Evolutionary conservation across 2,329 filamentous ascomycete genomes (phyloP).

Genomic region (Rachicladosporium sp.): DNA sequence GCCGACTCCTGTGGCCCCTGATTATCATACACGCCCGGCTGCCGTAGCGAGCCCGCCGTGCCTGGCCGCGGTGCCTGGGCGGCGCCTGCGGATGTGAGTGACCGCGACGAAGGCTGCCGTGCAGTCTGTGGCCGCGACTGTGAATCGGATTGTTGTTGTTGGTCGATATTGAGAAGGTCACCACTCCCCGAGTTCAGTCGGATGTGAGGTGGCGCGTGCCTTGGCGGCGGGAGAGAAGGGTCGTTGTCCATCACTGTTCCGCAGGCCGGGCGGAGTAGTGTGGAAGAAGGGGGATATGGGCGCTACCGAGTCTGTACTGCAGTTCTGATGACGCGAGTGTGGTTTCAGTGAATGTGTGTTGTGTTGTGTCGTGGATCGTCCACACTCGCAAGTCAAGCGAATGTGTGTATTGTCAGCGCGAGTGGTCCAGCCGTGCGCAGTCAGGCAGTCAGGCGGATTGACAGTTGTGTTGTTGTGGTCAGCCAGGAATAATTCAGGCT

Average conservation of each 20-base stretch:
- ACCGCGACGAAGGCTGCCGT: conserved; percentile 32
- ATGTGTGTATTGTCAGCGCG: no score
- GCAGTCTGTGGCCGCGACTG: conserved; percentile 25
- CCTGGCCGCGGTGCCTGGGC: conserved; percentile 19
- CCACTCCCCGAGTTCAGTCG: conserved; percentile 51
- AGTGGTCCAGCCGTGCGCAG: no score
- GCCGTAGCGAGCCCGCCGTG: conserved; percentile 22
- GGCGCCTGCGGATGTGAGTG: conserved; percentile 26
- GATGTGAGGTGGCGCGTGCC: conserved; percentile 42
- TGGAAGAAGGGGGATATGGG: no score
- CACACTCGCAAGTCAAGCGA: no score
- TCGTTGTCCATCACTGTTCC: conserved; percentile 9
- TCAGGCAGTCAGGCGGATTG: no score
- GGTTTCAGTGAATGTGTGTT: no score
- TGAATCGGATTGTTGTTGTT: conserved; percentile 10
- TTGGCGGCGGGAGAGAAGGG: conserved; percentile 12
- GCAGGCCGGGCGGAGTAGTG: no score
- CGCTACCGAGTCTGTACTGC: no score
- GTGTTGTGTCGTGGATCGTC: no score
- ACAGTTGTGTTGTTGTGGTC: no score
- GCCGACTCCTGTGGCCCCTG: conserved; percentile 28
- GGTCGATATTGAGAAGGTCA: conserved; percentile 34
- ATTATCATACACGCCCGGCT: conserved; percentile 9
- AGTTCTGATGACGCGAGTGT: no score
- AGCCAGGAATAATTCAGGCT: no score